phyloP scores from a whole-genome alignment of 176 grass and related monocot species.

The Alopecurus myosuroides region DNA sequence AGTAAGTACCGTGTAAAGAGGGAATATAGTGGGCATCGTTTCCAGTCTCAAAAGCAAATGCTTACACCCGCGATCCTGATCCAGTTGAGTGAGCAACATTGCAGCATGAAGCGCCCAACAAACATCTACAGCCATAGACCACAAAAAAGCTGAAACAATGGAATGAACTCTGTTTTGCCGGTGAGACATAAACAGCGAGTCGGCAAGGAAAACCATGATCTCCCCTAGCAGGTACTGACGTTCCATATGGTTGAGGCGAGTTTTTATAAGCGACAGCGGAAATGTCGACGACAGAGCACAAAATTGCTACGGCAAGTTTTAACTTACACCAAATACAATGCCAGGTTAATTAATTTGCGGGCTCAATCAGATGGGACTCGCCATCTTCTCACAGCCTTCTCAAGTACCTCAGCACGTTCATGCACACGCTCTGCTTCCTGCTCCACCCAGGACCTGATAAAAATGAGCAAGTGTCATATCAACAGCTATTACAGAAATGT shows the following conservation, averaged over 20 bases:
- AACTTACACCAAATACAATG: not conserved
- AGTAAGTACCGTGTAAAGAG: too few species aligned
- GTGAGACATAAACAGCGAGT: not conserved
- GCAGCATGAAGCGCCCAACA: not conserved
- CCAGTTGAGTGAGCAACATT: too few species aligned
- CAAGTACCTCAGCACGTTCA: conserved; percentile 32
- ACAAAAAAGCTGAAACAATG: not conserved
- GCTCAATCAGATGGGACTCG: conserved; percentile 30
- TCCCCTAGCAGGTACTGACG: not conserved
- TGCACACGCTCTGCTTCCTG: conserved; percentile 41
- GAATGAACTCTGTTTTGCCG: not conserved
- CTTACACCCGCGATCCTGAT: too few species aligned
- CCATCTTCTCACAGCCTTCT: conserved; percentile 62
- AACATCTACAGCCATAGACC: not conserved
- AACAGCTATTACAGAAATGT: not conserved
- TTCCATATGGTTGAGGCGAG: not conserved
- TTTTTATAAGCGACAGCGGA: not conserved
- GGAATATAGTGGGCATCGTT: too few species aligned
- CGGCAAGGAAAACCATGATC: not conserved
- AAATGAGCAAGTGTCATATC: not conserved
- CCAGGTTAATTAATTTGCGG: not conserved
- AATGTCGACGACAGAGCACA: not conserved
- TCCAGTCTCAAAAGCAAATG: too few species aligned
- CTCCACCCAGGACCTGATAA: conserved; percentile 60
- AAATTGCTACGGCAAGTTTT: not conserved